These are phyloP conservation scores for Blepharisma japonicum DNA, from an alignment of 73 alveolate genomes.

Conservation along the genomic window DNA sequence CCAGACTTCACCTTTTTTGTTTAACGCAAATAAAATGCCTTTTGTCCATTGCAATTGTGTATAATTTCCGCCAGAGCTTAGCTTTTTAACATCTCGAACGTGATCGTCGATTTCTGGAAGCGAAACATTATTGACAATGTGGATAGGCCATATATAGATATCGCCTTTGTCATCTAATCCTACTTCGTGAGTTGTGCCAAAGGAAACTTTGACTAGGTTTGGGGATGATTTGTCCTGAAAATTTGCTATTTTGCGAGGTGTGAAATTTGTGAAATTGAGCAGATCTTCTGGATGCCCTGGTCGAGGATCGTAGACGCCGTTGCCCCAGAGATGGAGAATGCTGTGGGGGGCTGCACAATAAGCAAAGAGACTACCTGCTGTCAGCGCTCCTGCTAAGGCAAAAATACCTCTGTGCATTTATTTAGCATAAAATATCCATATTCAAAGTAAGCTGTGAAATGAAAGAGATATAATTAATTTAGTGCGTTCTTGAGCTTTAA, in stretches of 20 bases:
- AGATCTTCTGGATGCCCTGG: conserved; percentile 35
- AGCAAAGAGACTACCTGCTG: not conserved
- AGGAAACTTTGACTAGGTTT: conserved; percentile 36
- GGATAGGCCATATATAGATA: conserved; percentile 45
- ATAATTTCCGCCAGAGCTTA: conserved; percentile 29
- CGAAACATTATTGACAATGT: conserved; percentile 21
- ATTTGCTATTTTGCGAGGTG: conserved; percentile 40
- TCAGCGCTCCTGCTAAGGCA: too few species aligned
- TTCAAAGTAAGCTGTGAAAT: too few species aligned
- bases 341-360: not conserved
- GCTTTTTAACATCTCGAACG: conserved; percentile 25
- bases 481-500: too few species aligned
- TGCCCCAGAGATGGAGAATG: conserved; percentile 62
- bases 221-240: conserved; percentile 38
- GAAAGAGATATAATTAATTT: too few species aligned
- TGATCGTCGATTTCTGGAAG: conserved; percentile 48
- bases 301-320: conserved; percentile 38
- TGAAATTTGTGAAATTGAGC: conserved; percentile 50
- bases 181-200: conserved; percentile 62
- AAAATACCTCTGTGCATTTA: too few species aligned
- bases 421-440: too few species aligned
- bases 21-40: conserved; percentile 62
- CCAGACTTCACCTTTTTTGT: conserved; percentile 69
- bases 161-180: conserved; percentile 52
- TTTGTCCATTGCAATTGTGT: conserved; percentile 50